These are phyloP conservation scores for Remersonia thermophila DNA, from an alignment of 2,329 filamentous ascomycete genomes.

Conservation along the genomic window DNA sequence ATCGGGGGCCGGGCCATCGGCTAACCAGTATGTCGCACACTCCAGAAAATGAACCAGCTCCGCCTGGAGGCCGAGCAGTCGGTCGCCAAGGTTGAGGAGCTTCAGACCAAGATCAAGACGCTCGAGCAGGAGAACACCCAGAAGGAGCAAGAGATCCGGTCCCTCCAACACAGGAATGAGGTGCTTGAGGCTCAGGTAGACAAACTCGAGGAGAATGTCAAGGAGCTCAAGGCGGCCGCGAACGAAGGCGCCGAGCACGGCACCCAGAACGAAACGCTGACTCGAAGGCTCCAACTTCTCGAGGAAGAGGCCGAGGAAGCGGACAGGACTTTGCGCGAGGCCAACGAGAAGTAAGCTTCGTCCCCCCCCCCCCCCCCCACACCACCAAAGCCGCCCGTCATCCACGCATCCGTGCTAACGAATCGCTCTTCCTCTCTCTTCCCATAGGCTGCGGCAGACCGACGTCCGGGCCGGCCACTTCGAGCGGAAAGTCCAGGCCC, in stretches of 20 bases:
- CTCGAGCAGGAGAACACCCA: slow-evolving; percentile 90
- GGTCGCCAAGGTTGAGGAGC: slow-evolving; percentile 69
- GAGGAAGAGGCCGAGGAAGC: slow-evolving; percentile 97
- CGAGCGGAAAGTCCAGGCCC: slow-evolving; percentile 96
- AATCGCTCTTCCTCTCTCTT: slow-evolving; percentile 5
- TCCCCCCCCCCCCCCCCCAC: neutral
- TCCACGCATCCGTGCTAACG: slow-evolving; percentile 9
- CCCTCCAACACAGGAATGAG: slow-evolving; percentile 87
- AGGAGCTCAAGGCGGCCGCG: slow-evolving; percentile 77
- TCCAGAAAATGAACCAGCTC: slow-evolving; percentile 87
- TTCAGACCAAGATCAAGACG: slow-evolving; percentile 73
- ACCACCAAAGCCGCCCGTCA: slow-evolving; percentile 2
- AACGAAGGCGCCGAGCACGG: slow-evolving; percentile 72
- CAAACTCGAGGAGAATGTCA: slow-evolving; percentile 74
- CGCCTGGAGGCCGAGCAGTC: slow-evolving; percentile 88
- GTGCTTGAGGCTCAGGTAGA: slow-evolving; percentile 84
- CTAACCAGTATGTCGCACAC: slow-evolving; percentile 17
- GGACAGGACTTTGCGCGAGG: slow-evolving; percentile 90
- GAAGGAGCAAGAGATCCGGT: slow-evolving; percentile 98
- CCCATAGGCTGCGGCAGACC: slow-evolving; percentile 84
- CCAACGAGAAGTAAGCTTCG: slow-evolving; percentile 85
- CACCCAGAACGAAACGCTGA: slow-evolving; percentile 82
- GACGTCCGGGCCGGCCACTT: slow-evolving; percentile 99
- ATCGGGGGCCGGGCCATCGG: slow-evolving; percentile 5
- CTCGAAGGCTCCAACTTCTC: slow-evolving; percentile 84